Base-by-base conservation (phyloP, 345 rosid species). In the Moricandia arvensis region DNA sequence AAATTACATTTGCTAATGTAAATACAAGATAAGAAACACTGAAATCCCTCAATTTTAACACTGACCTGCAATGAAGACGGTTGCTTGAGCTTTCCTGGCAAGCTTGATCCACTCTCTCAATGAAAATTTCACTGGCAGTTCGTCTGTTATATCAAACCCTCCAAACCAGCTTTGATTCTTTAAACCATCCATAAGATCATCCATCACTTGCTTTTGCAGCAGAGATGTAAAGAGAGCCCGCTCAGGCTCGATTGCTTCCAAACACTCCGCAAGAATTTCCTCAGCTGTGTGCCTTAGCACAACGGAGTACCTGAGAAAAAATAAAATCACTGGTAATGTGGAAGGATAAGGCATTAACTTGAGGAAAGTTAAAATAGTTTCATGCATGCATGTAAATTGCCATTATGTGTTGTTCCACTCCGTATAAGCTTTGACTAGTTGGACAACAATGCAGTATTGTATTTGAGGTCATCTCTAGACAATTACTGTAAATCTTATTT, bases 271-370 rank as follows among this genome's bases (percentile, higher is more conserved):
- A 71, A 87, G 95, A 74, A 94, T 88, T 86, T 94, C 97, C 87
- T 94, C 98, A 37, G 88, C 88, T 31, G 98, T 91, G 90, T 94
- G 98, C 83, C 97, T 90, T 74, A 91, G 84, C 75, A 94, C 96
- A 81, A 87, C 89, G 68, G 97, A 91, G 80, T 94, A 94, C 75
- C 97, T 94, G 91, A 34, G 82, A 69, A 60, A 63, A 71, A 63
- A 75, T 15, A 71, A 69, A 18, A 37, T 35, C 57, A 61, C 7
- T 51, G 27, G 17, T 64, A 33, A 77, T 66, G 67, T 35, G 33
- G 18, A 72, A 15, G 16, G 13, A 27, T 18, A 51, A 8, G 34
- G 43, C 33, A 24, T 58, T 57, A 37, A 27, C 21, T 8, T 27
- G 41, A 60, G 68, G 17, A 51, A 45, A 45, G 61, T 7, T 63